A percentile compares a stretch with the other conserved stretches of the same genome.
Evolutionary conservation across 305 asterid genomes (phyloP).

Genomic region (Stenogyne calaminthoides): DNA sequence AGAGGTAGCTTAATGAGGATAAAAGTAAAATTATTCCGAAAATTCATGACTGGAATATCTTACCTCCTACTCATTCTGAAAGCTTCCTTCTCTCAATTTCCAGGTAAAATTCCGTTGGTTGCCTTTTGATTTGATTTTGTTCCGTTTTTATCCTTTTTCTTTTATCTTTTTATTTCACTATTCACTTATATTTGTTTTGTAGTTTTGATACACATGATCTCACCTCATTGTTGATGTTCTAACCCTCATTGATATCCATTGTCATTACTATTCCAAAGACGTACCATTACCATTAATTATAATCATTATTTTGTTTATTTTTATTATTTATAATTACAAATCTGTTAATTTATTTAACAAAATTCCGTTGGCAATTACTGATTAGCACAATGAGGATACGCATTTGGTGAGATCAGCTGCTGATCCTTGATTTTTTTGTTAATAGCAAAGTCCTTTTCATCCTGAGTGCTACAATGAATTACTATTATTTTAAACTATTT

Average conservation of each 20-base stretch:
- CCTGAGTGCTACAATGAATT: constrained; percentile 49
- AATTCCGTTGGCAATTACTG: too few relatives aligned
- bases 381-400: constrained; percentile 46
- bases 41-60: constrained; percentile 53
- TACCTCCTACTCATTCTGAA: constrained; percentile 93
- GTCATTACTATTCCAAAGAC: too few relatives aligned
- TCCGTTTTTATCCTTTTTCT: not conserved
- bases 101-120: not conserved
- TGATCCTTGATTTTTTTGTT: constrained; percentile 34
- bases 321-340: not conserved
- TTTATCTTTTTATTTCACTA: not conserved
- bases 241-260: too few relatives aligned
- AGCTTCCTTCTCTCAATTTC: constrained; percentile 31
- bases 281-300: too few relatives aligned
- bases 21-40: constrained; percentile 43
- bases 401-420: constrained; percentile 32
- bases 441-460: constrained; percentile 58
- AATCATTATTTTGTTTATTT: too few relatives aligned
- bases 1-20: constrained; percentile 56
- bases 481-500: not conserved
- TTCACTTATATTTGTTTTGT: too few relatives aligned
- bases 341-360: not conserved
- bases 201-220: too few relatives aligned
- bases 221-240: too few relatives aligned
- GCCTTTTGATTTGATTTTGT: not conserved